Evolutionary conservation across 192 early-diverging fungal species (phyloP), one percentile per base, ranked within the genome.

Genomic region (Bifiguratus adelaidae): DNA sequence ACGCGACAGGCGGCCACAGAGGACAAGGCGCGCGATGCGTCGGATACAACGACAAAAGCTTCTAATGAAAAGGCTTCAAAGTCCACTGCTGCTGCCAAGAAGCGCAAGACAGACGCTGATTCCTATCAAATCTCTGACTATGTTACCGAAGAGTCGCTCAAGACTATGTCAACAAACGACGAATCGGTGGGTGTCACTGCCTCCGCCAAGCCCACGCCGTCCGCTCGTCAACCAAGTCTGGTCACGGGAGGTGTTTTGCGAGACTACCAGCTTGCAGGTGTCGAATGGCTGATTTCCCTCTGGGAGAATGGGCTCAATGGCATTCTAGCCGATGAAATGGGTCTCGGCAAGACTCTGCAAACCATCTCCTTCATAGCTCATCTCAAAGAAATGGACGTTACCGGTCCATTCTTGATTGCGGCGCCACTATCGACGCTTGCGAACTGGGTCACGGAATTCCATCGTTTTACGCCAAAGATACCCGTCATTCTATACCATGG

Each of bases 271-370:
- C 57, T 95, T 33, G 85, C 85, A 2, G 95, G 95, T 41, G 78
- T 95, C 50, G 91, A 95, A 58, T 98, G 95, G 95, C 62, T 98
- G 50, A 83, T 89, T 36, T 86, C 79, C 55, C 68, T 98, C 4
- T 98, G 90, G 68, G 91, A 95, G 44, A 95, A 95, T 60, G 93
- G 95, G 11, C 60, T 96, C 15, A 96, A 95, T 47, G 95, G 95
- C 16, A 96, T 96, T 53, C 57, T 96, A 30, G 93, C 89, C 6
- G 95, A 96, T 63, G 89, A 94, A 46, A 93, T 95, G 93, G 93
- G 89, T 32, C 67, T 92, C 13, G 89, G 89, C 45, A 90, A 92
- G 78, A 95, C 95, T 0, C 62, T 99, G 26, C 95, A 99, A 68
- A 90, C 90, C 0, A 93, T 99, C 35, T 71, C 89, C 11, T 90